These are phyloP conservation scores for Candida frijolesensis DNA, from an alignment of 1,139 yeast genomes.

Conservation along the genomic window DNA sequence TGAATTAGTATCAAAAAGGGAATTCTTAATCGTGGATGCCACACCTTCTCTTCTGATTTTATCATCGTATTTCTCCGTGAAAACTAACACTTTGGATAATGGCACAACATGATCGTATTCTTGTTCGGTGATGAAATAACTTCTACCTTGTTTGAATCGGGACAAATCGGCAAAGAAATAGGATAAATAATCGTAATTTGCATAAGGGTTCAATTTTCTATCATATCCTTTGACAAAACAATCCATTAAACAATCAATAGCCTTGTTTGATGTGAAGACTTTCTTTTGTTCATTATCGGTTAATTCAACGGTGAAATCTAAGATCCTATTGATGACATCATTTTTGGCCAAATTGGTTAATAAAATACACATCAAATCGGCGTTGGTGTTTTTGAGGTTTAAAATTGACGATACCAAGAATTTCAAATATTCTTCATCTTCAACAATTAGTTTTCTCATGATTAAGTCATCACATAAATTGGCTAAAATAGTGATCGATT, in stretches of 20 bases:
- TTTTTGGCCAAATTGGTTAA: conserved; percentile 84
- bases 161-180: conserved; percentile 92
- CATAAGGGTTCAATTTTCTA: conserved; percentile 67
- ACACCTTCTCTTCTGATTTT: conserved; percentile 88
- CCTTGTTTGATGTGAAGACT: conserved; percentile 56
- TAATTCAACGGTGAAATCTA: conserved; percentile 50
- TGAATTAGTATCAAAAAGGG: conserved; percentile 74
- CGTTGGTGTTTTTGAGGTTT: conserved; percentile 60
- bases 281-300: conserved; percentile 27
- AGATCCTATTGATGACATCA: conserved; percentile 59
- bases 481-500: conserved; percentile 78
- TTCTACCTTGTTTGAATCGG: conserved; percentile 68
- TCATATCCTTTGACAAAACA: conserved; percentile 87
- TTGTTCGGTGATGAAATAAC: conserved; percentile 72
- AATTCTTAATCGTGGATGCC: conserved; percentile 88
- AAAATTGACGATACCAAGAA: conserved; percentile 56
- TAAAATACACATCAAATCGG: conserved; percentile 83
- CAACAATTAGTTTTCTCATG: conserved; percentile 65
- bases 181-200: conserved; percentile 80
- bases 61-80: conserved; percentile 79
- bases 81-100: conserved; percentile 74
- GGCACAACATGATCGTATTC: conserved; percentile 80
- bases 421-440: conserved; percentile 62
- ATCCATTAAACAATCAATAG: conserved; percentile 86
- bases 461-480: conserved; percentile 75